Percentiles rank a stretch among this genome's conserved stretches.
Evolutionary conservation across 2,329 filamentous ascomycete genomes (phyloP).

Genomic region (Alternaria metachromatica): DNA sequence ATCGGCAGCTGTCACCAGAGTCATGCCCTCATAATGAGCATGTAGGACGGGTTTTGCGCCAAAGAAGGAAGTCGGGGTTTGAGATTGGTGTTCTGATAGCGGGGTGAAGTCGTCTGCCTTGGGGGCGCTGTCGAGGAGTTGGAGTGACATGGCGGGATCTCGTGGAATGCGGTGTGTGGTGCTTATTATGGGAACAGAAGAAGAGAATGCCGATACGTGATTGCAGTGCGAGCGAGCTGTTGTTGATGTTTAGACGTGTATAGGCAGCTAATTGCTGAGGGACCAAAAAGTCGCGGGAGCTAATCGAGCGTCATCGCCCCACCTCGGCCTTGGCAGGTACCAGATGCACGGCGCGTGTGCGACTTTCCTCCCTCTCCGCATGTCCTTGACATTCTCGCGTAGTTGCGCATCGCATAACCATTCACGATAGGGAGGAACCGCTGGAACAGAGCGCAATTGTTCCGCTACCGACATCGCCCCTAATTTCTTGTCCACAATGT

Average conservation of each 20-base stretch:
- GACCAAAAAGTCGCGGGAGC: constrained; percentile 31
- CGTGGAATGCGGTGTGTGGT: too few species aligned
- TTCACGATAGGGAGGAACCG: not conserved
- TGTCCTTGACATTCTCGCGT: not conserved
- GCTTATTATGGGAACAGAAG: not conserved
- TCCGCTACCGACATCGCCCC: not conserved
- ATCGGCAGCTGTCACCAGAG: constrained; percentile 63
- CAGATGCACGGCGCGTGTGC: not conserved
- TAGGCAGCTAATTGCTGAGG: constrained; percentile 3
- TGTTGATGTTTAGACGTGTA: not conserved
- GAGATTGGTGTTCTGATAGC: constrained; percentile 72
- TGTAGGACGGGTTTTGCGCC: constrained; percentile 75
- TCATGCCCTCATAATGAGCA: constrained; percentile 64
- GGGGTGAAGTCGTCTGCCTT: constrained; percentile 66
- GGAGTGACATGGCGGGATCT: constrained; percentile 42
- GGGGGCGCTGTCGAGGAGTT: constrained; percentile 65
- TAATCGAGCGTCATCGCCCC: constrained; percentile 21
- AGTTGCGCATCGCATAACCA: not conserved
- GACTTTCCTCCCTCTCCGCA: not conserved
- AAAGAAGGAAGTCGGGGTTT: constrained; percentile 76
- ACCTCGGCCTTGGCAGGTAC: constrained; percentile 19
- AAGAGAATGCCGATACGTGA: not conserved
- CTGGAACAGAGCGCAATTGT: not conserved
- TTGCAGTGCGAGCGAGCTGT: not conserved
- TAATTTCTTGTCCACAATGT: constrained; percentile 17